Conservation (phyloP, 2,329 filamentous ascomycete genomes). For the Colletotrichum sublineola region DNA sequence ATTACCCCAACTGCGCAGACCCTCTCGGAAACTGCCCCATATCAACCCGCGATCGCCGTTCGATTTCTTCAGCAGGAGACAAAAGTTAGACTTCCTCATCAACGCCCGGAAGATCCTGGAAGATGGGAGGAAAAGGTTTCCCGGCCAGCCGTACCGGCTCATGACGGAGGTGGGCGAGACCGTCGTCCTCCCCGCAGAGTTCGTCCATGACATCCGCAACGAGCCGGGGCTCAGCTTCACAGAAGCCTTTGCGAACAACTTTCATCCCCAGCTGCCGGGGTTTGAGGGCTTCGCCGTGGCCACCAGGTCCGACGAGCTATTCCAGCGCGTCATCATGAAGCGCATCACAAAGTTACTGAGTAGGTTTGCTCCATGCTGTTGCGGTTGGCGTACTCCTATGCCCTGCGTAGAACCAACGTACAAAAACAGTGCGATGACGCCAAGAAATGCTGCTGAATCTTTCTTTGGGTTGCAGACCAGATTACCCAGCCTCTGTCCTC, state of each 20-base stretch:
- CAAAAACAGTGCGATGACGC: not conserved
- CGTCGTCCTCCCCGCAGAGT: slow-evolving; percentile 42
- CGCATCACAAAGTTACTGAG: slow-evolving; percentile 42
- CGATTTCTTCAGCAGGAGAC: slow-evolving; percentile 5
- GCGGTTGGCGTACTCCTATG: slow-evolving; percentile 9
- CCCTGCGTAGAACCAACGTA: slow-evolving; percentile 14
- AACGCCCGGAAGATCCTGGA: slow-evolving; percentile 23
- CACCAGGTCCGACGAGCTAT: slow-evolving; percentile 23
- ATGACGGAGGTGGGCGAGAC: slow-evolving; percentile 43
- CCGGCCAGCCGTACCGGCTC: slow-evolving; percentile 41
- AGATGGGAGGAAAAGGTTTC: slow-evolving; percentile 3
- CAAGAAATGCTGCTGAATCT: not conserved
- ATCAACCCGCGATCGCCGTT: slow-evolving; percentile 16
- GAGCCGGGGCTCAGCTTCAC: slow-evolving; percentile 42
- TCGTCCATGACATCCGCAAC: slow-evolving; percentile 45
- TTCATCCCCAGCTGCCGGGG: slow-evolving; percentile 40
- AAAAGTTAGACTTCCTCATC: slow-evolving; percentile 5
- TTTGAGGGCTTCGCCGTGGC: slow-evolving; percentile 38
- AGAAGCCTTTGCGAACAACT: slow-evolving; percentile 26
- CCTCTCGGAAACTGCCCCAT: slow-evolving; percentile 30
- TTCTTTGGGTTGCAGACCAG: slow-evolving; percentile 10
- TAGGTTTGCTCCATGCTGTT: slow-evolving; percentile 12
- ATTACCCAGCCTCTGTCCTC: slow-evolving; percentile 37
- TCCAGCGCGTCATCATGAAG: slow-evolving; percentile 41
- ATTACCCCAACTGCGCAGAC: slow-evolving; percentile 14